A percentile compares a stretch with the other conserved stretches of the same genome.
These are phyloP conservation scores for Arctium lappa DNA, from an alignment of 129 eudicot species.

Conservation along the genomic window DNA sequence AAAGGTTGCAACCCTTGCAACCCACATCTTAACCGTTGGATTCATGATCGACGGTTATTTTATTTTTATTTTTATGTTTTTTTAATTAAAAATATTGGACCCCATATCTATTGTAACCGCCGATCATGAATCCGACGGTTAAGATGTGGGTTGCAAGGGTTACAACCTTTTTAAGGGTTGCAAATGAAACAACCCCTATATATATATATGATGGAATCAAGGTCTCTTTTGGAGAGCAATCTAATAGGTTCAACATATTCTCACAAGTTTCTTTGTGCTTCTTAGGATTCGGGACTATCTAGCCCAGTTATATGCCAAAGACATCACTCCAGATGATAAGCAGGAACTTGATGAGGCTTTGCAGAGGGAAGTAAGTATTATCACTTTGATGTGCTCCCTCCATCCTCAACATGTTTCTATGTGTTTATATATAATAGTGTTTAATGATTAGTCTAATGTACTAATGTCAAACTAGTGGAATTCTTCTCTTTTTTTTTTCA, in stretches of 20 bases:
- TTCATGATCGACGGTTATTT: no score
- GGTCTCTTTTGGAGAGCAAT: neutral
- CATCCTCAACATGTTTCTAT: neutral
- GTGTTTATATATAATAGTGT: neutral
- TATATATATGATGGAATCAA: neutral
- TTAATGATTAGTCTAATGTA: neutral
- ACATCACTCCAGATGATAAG: slow-evolving; percentile 81
- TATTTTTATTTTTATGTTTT: no score
- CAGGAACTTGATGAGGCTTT: slow-evolving; percentile 89
- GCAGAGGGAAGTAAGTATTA: slow-evolving; percentile 69
- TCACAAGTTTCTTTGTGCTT: neutral
- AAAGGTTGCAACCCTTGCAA: no score
- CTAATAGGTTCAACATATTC: slow-evolving; percentile 7
- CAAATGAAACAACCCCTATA: no score
- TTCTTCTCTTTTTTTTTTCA: neutral
- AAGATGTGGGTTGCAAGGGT: no score
- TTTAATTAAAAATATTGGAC: no score
- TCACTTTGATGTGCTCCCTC: neutral
- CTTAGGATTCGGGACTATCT: slow-evolving; percentile 76
- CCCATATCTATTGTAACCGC: no score
- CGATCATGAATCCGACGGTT: no score
- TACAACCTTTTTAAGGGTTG: no score
- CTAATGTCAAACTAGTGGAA: slow-evolving; percentile 1
- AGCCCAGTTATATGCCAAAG: slow-evolving; percentile 70
- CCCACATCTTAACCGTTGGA: no score